phyloP scores from a whole-genome alignment of 2,329 filamentous ascomycete genomes.

The Penicillium brevicompactum region DNA sequence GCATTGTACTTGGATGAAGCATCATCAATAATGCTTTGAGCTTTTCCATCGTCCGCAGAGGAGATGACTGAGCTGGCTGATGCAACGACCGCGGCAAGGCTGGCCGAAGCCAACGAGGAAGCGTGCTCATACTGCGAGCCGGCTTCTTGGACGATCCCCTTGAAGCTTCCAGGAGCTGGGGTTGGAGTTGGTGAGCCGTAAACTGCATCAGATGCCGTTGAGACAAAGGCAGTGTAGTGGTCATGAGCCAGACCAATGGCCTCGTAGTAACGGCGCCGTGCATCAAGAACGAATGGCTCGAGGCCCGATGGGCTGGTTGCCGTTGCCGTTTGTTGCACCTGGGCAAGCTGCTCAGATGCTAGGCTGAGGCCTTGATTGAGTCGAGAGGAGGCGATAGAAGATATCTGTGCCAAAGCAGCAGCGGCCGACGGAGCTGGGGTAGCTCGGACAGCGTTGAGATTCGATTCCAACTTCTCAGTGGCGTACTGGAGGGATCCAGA shows the following conservation, averaged over 20 bases:
- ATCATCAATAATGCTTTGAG: slow-evolving; percentile 43
- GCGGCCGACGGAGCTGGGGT: slow-evolving; percentile 50
- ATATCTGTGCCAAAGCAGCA: slow-evolving; percentile 56
- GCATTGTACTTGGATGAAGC: slow-evolving; percentile 49
- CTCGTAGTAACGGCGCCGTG: slow-evolving; percentile 73
- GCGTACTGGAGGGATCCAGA: slow-evolving; percentile 25
- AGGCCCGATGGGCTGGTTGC: slow-evolving; percentile 62
- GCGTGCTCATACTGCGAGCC: slow-evolving; percentile 40
- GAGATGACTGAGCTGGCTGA: slow-evolving; percentile 44
- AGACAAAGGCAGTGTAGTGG: slow-evolving; percentile 74
- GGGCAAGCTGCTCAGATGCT: slow-evolving; percentile 72
- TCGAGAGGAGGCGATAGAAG: slow-evolving; percentile 69
- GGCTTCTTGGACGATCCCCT: slow-evolving; percentile 38
- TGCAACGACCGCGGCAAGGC: slow-evolving; percentile 42
- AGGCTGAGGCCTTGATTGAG: slow-evolving; percentile 70
- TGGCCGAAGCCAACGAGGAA: slow-evolving; percentile 42
- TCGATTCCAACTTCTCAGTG: slow-evolving; percentile 19
- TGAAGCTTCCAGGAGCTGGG: slow-evolving; percentile 30
- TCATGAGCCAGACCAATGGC: slow-evolving; percentile 77
- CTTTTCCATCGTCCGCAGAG: slow-evolving; percentile 36
- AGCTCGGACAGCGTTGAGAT: slow-evolving; percentile 47
- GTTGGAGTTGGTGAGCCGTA: slow-evolving; percentile 61
- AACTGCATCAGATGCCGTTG: slow-evolving; percentile 70
- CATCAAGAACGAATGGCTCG: slow-evolving; percentile 59
- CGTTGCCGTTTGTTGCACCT: slow-evolving; percentile 66